Percentiles rank a stretch among this genome's conserved stretches.
Evolutionary conservation across 2,329 filamentous ascomycete genomes (phyloP).

Genomic region (Rutstroemia sp.): DNA sequence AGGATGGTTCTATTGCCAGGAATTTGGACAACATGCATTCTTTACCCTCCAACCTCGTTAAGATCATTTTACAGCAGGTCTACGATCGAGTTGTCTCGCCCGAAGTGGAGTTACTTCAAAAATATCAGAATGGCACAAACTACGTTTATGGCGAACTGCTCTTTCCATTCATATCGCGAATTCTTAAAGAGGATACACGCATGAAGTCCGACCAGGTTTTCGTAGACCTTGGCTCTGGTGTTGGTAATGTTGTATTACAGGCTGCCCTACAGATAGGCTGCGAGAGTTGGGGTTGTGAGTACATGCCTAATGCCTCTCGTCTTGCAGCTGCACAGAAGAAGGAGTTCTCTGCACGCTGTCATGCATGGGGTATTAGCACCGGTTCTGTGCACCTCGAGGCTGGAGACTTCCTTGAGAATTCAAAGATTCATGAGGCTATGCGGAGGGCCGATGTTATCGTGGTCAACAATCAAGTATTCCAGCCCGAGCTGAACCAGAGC

Average conservation of each 20-base stretch:
- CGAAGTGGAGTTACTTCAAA: conserved; percentile 71
- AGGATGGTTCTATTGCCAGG: conserved; percentile 63
- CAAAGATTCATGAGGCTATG: conserved; percentile 63
- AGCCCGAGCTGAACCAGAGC: conserved; percentile 74
- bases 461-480: conserved; percentile 97
- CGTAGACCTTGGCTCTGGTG: conserved; percentile 89
- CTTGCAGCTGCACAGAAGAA: conserved; percentile 72
- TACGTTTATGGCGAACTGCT: conserved; percentile 93
- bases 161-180: conserved; percentile 73
- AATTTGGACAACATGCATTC: conserved; percentile 63
- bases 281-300: conserved; percentile 93
- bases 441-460: conserved; percentile 88
- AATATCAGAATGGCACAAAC: conserved; percentile 85
- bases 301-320: conserved; percentile 84
- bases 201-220: conserved; percentile 82
- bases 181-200: conserved; percentile 62
- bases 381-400: conserved; percentile 73
- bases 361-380: conserved; percentile 78
- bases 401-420: conserved; percentile 75
- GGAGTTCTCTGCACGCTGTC: conserved; percentile 79
- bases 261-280: conserved; percentile 89
- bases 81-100: conserved; percentile 92
- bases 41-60: conserved; percentile 64
- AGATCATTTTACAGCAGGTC: conserved; percentile 77
- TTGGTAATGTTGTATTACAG: conserved; percentile 92